Percentiles rank a stretch among this genome's conserved stretches.
Evolutionary conservation across 2,329 filamentous ascomycete genomes (phyloP).

Genomic region (Hymenoscyphus fraxineus): DNA sequence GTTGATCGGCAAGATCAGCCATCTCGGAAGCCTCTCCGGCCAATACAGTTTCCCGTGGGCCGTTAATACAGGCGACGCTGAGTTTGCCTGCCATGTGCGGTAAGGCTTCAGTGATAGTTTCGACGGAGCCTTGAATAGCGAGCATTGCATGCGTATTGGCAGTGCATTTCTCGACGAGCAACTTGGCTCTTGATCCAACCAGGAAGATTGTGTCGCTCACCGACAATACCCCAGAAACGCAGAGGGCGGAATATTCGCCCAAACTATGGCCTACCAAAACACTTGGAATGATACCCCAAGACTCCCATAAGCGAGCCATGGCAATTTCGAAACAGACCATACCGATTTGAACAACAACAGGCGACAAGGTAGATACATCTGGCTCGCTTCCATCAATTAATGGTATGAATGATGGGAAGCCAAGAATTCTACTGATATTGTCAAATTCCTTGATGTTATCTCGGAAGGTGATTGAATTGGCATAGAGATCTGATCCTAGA

Average conservation of each 20-base stretch:
- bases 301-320: conserved; percentile 50
- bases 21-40: conserved; percentile 54
- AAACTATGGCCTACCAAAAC: conserved; percentile 60
- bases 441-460: conserved; percentile 22
- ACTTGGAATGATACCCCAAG: conserved; percentile 52
- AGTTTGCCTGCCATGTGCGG: conserved; percentile 46
- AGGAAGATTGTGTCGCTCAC: conserved; percentile 68
- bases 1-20: conserved; percentile 44
- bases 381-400: conserved; percentile 43
- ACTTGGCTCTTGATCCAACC: conserved; percentile 62
- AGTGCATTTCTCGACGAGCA: conserved; percentile 63
- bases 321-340: conserved; percentile 52
- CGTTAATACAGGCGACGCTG: conserved; percentile 68
- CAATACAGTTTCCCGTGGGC: conserved; percentile 71
- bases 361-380: conserved; percentile 43
- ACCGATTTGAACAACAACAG: conserved; percentile 51
- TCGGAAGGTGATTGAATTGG: conserved; percentile 37
- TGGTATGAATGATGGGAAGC: conserved; percentile 26
- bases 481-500: conserved; percentile 23
- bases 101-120: conserved; percentile 44
- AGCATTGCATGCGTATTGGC: conserved; percentile 65
- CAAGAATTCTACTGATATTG: conserved; percentile 18
- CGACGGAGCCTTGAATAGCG: conserved; percentile 46
- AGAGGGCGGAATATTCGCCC: conserved; percentile 69
- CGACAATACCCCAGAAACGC: conserved; percentile 68